These are phyloP conservation scores for Brassica incana DNA, from an alignment of 345 rosid species.

Conservation along the genomic window DNA sequence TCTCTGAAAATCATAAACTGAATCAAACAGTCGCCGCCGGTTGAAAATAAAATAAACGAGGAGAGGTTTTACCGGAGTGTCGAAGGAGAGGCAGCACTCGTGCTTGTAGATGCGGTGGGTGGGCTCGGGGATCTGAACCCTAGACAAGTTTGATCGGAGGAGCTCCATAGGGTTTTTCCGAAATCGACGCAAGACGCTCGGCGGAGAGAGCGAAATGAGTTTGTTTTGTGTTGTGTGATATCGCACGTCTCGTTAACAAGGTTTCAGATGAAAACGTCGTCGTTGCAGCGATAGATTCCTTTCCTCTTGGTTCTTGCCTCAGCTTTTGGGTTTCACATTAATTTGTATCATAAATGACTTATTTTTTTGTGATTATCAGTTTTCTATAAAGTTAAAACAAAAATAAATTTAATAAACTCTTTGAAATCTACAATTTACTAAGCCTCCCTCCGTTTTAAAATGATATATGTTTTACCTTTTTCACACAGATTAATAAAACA, in stretches of 20 bases:
- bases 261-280: conserved; percentile 35
- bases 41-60: background rate
- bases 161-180: conserved; percentile 58
- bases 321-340: conserved; percentile 25
- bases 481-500: too few species aligned
- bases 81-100: conserved; percentile 96
- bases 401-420: too few species aligned
- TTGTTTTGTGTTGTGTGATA: background rate
- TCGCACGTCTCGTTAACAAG: background rate
- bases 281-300: conserved; percentile 10
- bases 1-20: conserved; percentile 56
- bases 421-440: too few species aligned
- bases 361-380: too few species aligned
- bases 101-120: conserved; percentile 96
- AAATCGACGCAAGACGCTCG: conserved; percentile 11
- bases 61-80: conserved; percentile 62
- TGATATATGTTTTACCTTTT: too few species aligned
- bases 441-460: too few species aligned
- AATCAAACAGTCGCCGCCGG: background rate
- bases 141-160: conserved; percentile 90
- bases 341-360: too few species aligned
- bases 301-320: conserved; percentile 23
- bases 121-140: conserved; percentile 99
- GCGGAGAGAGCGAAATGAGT: background rate
- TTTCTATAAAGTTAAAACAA: too few species aligned